These are phyloP conservation scores for Cucumis cinereus DNA, from an alignment of 306 rosid genomes.

Conservation along the genomic window DNA sequence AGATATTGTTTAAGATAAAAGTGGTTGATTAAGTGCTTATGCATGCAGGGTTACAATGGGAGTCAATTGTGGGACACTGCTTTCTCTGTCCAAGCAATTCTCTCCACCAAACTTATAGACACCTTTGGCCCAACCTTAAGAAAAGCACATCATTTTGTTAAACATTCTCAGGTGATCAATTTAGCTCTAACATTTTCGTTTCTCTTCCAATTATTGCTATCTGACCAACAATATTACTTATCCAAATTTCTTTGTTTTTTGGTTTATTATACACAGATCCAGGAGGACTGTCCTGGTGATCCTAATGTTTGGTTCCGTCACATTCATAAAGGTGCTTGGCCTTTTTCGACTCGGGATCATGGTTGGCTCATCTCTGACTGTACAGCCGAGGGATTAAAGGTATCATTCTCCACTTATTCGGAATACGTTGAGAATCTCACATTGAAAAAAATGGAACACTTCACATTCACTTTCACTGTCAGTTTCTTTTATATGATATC, in stretches of 20 bases:
- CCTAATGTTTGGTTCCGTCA: constrained; percentile 64
- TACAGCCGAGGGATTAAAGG: constrained; percentile 83
- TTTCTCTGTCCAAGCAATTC: constrained; percentile 61
- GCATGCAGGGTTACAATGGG: constrained; percentile 74
- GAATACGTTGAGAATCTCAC: too few relatives aligned
- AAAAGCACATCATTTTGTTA: constrained; percentile 48
- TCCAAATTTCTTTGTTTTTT: too few relatives aligned
- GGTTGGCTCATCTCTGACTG: constrained; percentile 95
- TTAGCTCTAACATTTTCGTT: background rate
- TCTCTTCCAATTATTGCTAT: background rate
- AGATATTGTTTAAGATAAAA: too few relatives aligned
- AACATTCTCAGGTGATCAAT: constrained; percentile 38
- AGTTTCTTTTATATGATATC: too few relatives aligned
- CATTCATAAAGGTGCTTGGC: constrained; percentile 85
- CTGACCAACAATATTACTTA: background rate
- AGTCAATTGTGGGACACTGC: constrained; percentile 79
- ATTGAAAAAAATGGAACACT: too few relatives aligned
- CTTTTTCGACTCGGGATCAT: constrained; percentile 72
- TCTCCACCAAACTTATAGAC: constrained; percentile 46
- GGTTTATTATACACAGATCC: constrained; percentile 15
- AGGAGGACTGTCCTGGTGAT: constrained; percentile 58
- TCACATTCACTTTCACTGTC: too few relatives aligned
- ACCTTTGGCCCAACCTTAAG: constrained; percentile 38
- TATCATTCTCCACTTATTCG: background rate
- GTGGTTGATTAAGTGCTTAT: too few relatives aligned